A percentile compares a stretch with the other conserved stretches of the same genome.
Conservation (phyloP, 176 grass and related monocot species). For the Avena atlantica region DNA sequence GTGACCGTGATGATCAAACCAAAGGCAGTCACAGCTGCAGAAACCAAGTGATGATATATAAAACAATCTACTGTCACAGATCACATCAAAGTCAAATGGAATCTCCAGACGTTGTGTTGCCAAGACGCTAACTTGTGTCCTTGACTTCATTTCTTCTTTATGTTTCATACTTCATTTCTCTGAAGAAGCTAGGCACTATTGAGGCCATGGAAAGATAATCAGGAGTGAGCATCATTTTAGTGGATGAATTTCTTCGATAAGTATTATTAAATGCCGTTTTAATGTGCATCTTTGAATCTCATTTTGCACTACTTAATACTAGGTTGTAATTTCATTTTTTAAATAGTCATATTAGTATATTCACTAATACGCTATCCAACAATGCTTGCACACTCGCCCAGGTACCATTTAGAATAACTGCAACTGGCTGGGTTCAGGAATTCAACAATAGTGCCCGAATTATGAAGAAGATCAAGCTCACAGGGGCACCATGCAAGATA, state of each 20-base stretch:
- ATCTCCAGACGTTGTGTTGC: constrained; percentile 26
- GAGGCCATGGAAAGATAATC: not conserved
- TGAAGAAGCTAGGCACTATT: constrained; percentile 18
- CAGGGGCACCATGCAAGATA: constrained; percentile 89
- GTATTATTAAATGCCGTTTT: constrained; percentile 18
- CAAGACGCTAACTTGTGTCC: constrained; percentile 3
- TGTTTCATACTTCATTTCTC: constrained; percentile 32
- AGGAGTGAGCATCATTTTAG: constrained; percentile 14
- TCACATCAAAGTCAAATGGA: constrained; percentile 15
- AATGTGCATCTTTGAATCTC: constrained; percentile 16
- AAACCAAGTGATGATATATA: constrained; percentile 1
- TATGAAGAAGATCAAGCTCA: constrained; percentile 97
- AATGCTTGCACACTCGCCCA: constrained; percentile 49
- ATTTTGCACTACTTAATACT: not conserved
- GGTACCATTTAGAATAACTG: constrained; percentile 82
- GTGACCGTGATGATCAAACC: constrained; percentile 15
- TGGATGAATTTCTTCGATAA: constrained; percentile 6
- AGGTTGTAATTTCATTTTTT: constrained; percentile 16
- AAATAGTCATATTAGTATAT: constrained; percentile 17
- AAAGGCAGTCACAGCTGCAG: constrained; percentile 2
- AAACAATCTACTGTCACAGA: not conserved
- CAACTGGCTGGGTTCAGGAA: constrained; percentile 89
- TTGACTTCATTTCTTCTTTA: not conserved
- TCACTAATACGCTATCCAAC: constrained; percentile 32
- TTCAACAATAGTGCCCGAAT: constrained; percentile 91